phyloP scores from a whole-genome alignment of 2,329 filamentous ascomycete genomes.

The Chaetomiaceae sp. region DNA sequence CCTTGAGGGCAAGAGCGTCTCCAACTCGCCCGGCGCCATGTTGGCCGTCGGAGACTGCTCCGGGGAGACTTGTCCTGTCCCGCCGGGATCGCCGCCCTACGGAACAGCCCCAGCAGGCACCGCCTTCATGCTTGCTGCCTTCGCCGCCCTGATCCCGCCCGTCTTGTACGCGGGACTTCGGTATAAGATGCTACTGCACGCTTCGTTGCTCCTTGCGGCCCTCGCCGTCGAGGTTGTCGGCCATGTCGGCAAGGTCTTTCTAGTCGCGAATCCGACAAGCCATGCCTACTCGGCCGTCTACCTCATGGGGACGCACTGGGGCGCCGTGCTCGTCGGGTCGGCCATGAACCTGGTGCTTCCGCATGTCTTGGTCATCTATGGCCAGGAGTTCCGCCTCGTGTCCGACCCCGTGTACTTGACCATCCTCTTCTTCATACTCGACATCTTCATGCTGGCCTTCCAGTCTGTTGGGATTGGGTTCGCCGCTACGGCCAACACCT shows the following conservation, averaged over 20 bases:
- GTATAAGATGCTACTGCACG: constrained; percentile 37
- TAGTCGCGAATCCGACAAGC: constrained; percentile 33
- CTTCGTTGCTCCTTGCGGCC: constrained; percentile 37
- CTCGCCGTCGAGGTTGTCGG: constrained; percentile 43
- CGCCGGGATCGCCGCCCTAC: constrained; percentile 20
- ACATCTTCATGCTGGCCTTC: constrained; percentile 34
- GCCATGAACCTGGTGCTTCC: constrained; percentile 44
- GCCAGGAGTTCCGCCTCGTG: constrained; percentile 37
- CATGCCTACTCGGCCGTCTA: constrained; percentile 40
- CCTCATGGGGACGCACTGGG: constrained; percentile 44
- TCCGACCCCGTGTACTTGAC: constrained; percentile 33
- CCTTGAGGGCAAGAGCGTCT: constrained; percentile 4
- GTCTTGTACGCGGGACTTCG: constrained; percentile 26
- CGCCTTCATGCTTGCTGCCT: constrained; percentile 27
- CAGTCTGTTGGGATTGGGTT: constrained; percentile 38
- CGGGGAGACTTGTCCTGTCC: constrained; percentile 20
- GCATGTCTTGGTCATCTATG: constrained; percentile 45
- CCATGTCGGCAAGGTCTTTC: constrained; percentile 43
- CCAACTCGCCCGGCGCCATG: constrained; percentile 16
- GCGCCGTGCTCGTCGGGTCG: constrained; percentile 42
- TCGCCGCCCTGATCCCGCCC: constrained; percentile 25
- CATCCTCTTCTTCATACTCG: constrained; percentile 33
- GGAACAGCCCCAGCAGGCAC: constrained; percentile 23
- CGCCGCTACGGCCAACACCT: constrained; percentile 33
- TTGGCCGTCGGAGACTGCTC: constrained; percentile 23